Conservation (phyloP, 2,329 filamentous ascomycete genomes). For the Monosporascus cannonballus region DNA sequence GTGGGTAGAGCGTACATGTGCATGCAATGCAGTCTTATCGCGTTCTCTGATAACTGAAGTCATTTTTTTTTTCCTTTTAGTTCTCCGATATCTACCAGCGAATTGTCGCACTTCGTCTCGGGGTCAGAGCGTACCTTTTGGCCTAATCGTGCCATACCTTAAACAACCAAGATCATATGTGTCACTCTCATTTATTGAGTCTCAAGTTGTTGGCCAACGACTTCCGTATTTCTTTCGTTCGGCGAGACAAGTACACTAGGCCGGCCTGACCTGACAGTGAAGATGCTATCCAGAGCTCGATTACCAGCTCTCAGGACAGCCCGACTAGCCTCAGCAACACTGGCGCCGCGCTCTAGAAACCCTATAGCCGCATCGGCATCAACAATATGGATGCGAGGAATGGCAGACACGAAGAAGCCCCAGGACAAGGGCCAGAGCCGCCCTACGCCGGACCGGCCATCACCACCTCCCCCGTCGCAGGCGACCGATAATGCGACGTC, state of each 20-base stretch:
- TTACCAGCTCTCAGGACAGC: conserved; percentile 23
- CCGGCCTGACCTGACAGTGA: conserved; percentile 3
- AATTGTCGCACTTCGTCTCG: not conserved
- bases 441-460: not conserved
- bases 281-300: conserved; percentile 34
- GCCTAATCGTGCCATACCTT: too few species aligned
- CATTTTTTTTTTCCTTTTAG: not conserved
- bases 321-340: conserved; percentile 10
- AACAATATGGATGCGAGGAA: conserved; percentile 36
- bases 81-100: too few species aligned
- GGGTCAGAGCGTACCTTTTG: too few species aligned
- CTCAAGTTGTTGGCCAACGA: too few species aligned
- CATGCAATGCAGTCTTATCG: too few species aligned
- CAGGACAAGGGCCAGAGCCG: conserved; percentile 7
- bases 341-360: conserved; percentile 19
- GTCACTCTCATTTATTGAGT: too few species aligned
- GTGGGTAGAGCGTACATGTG: too few species aligned
- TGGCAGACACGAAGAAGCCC: conserved; percentile 34
- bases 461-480: not conserved
- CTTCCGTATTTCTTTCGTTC: not conserved
- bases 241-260: not conserved
- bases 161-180: too few species aligned
- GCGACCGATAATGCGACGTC: too few species aligned
- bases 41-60: not conserved
- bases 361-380: conserved; percentile 19